Base-by-base conservation (phyloP, 2,329 filamentous ascomycete species). In the Phaeosphaeria sp. region DNA sequence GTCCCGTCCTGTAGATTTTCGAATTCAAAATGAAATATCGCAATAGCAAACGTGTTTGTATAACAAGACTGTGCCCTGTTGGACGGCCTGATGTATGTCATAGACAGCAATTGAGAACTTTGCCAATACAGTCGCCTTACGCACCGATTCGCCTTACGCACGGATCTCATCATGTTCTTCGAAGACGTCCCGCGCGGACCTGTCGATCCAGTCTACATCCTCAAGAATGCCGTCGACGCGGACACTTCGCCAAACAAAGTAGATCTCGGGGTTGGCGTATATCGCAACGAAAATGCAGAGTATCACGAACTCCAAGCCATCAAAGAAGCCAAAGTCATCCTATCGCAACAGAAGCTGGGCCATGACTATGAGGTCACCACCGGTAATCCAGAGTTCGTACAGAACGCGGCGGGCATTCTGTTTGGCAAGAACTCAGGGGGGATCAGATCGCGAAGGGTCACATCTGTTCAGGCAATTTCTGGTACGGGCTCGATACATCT, bases 401-500 rank as follows among this genome's bases (percentile, higher is more conserved):
- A 66, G 18, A 57, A 67, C 20, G 75, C 76, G 2, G 66, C 69
- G 2, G 46, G 57, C 3, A 56, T 78, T 0, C 62, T 77, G 30
- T 77, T 79, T 49, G 74, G 76, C 6, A 59, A 65, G 1, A 60
- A 55, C 2, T 55, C 55, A 8, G 51, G 62, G 21, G 44, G 48
- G 2, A 39, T 53, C 6, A 17, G 53, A 6, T 52, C 42, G 21
- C 36, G n/a, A 17, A 49, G 74, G 66, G 56, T 77, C 25, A 72
- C 75, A 15, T 77, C 76, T 1, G 74, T 76, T 0, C 77, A 79
- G 59, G 75, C 76, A 8, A 76, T 79, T 30, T 78, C 76, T 0
- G 76, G 77, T 6, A 79, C 77, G 0, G 77, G 77, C 2, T 73
- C 77, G 5, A 71, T 73, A 36, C 75, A 78, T 50, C 63, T 79